Evolutionary conservation across 192 early-diverging fungal species (phyloP).

Genomic region (Coemansia erecta): DNA sequence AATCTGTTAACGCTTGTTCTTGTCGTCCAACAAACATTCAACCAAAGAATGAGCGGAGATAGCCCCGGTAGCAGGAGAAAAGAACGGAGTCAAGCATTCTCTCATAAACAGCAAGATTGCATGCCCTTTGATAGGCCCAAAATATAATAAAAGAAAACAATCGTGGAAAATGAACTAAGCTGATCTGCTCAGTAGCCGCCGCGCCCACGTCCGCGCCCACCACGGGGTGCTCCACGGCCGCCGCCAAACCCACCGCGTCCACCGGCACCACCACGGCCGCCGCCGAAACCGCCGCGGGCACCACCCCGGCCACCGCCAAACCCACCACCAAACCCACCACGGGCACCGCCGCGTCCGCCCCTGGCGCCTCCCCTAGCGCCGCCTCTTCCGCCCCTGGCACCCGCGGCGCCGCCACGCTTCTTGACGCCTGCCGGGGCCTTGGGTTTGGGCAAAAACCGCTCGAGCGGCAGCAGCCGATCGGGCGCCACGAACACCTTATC

Average conservation of each 20-base stretch:
- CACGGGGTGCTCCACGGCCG: too few species aligned
- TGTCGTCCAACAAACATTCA: too few species aligned
- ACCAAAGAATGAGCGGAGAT: too few species aligned
- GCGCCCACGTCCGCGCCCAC: slow-evolving; percentile 42
- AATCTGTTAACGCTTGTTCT: too few species aligned
- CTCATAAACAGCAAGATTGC: too few species aligned
- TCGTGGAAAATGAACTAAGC: not conserved
- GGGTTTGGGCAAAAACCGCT: slow-evolving; percentile 96
- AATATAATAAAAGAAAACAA: too few species aligned
- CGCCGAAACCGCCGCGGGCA: slow-evolving; percentile 54
- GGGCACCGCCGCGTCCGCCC: slow-evolving; percentile 54
- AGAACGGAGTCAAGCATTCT: too few species aligned
- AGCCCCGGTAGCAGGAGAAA: too few species aligned
- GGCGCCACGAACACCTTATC: slow-evolving; percentile 93
- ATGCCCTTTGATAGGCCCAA: too few species aligned
- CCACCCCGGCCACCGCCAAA: slow-evolving; percentile 52
- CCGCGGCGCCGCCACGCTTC: slow-evolving; percentile 65
- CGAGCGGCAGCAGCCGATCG: slow-evolving; percentile 93
- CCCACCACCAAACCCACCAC: slow-evolving; percentile 42
- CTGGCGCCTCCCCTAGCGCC: slow-evolving; percentile 37
- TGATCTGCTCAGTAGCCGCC: slow-evolving; percentile 28
- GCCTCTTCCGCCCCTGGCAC: slow-evolving; percentile 52
- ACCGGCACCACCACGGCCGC: slow-evolving; percentile 53
- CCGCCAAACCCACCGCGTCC: slow-evolving; percentile 58
- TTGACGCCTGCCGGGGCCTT: slow-evolving; percentile 56